phyloP scores from a whole-genome alignment of 768 basidiomycete species.

The Leccinum variicolor region DNA sequence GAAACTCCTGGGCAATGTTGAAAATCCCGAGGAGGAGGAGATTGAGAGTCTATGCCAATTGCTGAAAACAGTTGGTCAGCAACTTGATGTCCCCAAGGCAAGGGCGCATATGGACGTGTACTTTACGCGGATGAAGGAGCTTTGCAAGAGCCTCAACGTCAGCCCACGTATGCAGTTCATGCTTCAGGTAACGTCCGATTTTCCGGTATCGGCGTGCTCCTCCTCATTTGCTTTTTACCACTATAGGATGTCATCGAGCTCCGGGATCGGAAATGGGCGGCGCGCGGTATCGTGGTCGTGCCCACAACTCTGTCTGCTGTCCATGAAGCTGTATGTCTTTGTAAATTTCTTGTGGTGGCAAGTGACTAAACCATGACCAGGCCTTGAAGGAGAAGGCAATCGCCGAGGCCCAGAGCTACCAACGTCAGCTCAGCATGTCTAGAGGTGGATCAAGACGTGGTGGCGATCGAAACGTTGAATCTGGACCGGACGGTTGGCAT shows the following conservation, averaged over 20 bases:
- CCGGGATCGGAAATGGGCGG: slow-evolving; percentile 77
- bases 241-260: slow-evolving; percentile 86
- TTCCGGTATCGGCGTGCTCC: not conserved
- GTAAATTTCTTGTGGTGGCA: not conserved
- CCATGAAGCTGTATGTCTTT: slow-evolving; percentile 70
- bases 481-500: slow-evolving; percentile 87
- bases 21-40: slow-evolving; percentile 96
- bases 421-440: slow-evolving; percentile 74
- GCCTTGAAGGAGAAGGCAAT: slow-evolving; percentile 80
- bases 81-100: slow-evolving; percentile 79
- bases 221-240: not conserved
- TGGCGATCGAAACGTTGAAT: slow-evolving; percentile 59
- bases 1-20: slow-evolving; percentile 89
- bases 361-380: slow-evolving; percentile 34
- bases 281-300: slow-evolving; percentile 67
- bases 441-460: slow-evolving; percentile 90
- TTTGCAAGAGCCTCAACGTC: slow-evolving; percentile 71
- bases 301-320: slow-evolving; percentile 88
- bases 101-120: slow-evolving; percentile 88
- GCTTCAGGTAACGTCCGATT: slow-evolving; percentile 70
- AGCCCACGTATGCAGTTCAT: slow-evolving; percentile 91
- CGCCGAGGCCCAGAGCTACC: slow-evolving; percentile 55
- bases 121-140: slow-evolving; percentile 85
- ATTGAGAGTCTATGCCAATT: slow-evolving; percentile 96
- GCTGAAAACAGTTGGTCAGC: slow-evolving; percentile 80